Evolutionary conservation across 768 basidiomycete species (phyloP).

Genomic region (Rhodotorula paludigena): DNA sequence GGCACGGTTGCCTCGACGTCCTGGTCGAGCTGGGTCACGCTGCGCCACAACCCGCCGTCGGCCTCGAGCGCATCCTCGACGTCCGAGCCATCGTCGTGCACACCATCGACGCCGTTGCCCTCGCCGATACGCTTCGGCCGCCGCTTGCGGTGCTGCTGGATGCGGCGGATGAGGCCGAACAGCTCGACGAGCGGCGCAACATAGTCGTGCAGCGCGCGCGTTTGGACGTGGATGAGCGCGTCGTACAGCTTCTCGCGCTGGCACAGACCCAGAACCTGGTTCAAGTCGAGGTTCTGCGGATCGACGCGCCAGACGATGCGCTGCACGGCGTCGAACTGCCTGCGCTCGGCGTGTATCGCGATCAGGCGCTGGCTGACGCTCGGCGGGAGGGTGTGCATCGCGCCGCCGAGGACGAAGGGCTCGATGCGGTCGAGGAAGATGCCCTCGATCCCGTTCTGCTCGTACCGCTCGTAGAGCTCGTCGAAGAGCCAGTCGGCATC

Average conservation of each 20-base stretch:
- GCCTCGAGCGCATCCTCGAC: conserved; percentile 1
- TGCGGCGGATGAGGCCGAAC: conserved; percentile 66
- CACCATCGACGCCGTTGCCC: conserved; percentile 2
- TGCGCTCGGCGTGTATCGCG: conserved; percentile 65
- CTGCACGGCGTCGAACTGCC: conserved; percentile 71
- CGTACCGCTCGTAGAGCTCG: conserved; percentile 85
- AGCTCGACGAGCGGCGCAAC: conserved; percentile 83
- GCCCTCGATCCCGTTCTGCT: conserved; percentile 69
- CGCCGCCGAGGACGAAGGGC: conserved; percentile 68
- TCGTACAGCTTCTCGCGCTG: conserved; percentile 79
- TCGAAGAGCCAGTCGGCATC: conserved; percentile 86
- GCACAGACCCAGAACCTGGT: conserved; percentile 83
- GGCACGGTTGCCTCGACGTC: conserved; percentile 58
- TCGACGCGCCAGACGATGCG: conserved; percentile 94
- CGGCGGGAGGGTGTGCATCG: conserved; percentile 73
- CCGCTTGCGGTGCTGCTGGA: conserved; percentile 55
- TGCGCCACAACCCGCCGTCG: conserved; percentile 9
- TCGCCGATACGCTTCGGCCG: conserved; percentile 39
- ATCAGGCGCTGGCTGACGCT: conserved; percentile 80
- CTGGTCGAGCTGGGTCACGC: conserved; percentile 40
- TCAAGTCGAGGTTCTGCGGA: conserved; percentile 81
- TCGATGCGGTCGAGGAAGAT: conserved; percentile 82
- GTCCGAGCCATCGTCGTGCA: neutral
- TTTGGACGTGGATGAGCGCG: conserved; percentile 90
- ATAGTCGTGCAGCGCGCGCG: conserved; percentile 77